Evolutionary conservation across 2,329 filamentous ascomycete species (phyloP).

Genomic region (Fusarium sororula): DNA sequence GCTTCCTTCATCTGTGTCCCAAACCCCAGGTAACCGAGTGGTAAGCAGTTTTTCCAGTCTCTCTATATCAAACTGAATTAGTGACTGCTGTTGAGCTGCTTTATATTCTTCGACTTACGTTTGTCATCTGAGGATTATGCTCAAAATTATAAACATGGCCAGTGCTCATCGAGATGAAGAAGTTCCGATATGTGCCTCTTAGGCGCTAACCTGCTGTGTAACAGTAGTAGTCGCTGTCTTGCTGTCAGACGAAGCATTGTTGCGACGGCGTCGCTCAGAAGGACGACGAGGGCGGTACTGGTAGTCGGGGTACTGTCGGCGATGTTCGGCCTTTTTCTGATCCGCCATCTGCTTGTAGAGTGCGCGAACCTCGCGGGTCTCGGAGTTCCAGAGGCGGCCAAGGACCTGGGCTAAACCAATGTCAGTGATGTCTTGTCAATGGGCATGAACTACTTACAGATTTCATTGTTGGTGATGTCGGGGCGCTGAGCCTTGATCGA

Average conservation of each 20-base stretch:
- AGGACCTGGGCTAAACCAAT: constrained; percentile 49
- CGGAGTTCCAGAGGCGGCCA: constrained; percentile 50
- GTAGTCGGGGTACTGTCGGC: constrained; percentile 49
- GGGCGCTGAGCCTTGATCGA: constrained; percentile 47
- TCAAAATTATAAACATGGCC: not conserved
- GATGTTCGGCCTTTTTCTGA: constrained; percentile 44
- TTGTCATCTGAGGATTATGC: not conserved
- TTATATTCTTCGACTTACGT: not conserved
- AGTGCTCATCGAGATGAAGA: not conserved
- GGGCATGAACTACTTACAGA: constrained; percentile 48
- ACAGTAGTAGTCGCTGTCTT: not conserved
- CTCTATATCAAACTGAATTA: not conserved
- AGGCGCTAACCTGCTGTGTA: not conserved
- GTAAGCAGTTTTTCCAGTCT: not conserved
- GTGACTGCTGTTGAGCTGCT: not conserved
- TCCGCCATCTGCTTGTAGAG: constrained; percentile 46
- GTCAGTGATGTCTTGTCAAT: not conserved
- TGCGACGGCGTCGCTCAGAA: constrained; percentile 18
- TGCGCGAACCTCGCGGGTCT: constrained; percentile 43
- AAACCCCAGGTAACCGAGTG: not conserved
- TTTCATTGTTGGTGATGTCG: constrained; percentile 53
- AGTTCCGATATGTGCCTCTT: not conserved
- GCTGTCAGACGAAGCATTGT: not conserved
- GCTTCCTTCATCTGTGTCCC: not conserved
- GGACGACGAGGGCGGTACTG: constrained; percentile 48